Evolutionary conservation across 345 rosid species (phyloP).

Genomic region (Pistacia atlantica): DNA sequence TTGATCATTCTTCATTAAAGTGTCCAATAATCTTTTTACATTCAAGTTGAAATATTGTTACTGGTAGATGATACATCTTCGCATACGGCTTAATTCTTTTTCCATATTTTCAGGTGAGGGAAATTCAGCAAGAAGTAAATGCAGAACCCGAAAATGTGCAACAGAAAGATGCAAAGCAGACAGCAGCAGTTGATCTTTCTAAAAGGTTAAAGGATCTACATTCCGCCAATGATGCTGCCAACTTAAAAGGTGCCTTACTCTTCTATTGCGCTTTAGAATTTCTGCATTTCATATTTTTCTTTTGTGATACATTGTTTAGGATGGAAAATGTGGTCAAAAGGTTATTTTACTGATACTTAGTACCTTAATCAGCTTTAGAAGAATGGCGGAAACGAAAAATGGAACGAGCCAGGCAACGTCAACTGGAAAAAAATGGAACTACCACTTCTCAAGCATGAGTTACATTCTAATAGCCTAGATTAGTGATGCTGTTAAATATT

Average conservation of each 20-base stretch:
- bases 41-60: neutral
- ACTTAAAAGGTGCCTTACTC: constrained; percentile 61
- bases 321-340: neutral
- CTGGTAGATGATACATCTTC: neutral
- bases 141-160: constrained; percentile 48
- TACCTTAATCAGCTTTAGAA: constrained; percentile 59
- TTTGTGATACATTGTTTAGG: neutral
- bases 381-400: constrained; percentile 93
- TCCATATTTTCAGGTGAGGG: constrained; percentile 60
- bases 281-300: neutral
- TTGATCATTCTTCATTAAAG: neutral
- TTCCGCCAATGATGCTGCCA: constrained; percentile 60
- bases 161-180: constrained; percentile 63
- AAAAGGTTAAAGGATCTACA: constrained; percentile 81
- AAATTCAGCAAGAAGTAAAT: constrained; percentile 72
- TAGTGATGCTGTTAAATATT: neutral
- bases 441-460: constrained; percentile 33
- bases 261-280: neutral
- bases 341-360: constrained; percentile 5
- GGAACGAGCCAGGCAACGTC: constrained; percentile 77
- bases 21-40: neutral
- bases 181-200: constrained; percentile 80
- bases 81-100: constrained; percentile 1
- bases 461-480: neutral
- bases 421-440: constrained; percentile 65